Evolutionary conservation across 257 asterid species (phyloP), one percentile per base, ranked within the genome.

Genomic region (Primulina tabacum): DNA sequence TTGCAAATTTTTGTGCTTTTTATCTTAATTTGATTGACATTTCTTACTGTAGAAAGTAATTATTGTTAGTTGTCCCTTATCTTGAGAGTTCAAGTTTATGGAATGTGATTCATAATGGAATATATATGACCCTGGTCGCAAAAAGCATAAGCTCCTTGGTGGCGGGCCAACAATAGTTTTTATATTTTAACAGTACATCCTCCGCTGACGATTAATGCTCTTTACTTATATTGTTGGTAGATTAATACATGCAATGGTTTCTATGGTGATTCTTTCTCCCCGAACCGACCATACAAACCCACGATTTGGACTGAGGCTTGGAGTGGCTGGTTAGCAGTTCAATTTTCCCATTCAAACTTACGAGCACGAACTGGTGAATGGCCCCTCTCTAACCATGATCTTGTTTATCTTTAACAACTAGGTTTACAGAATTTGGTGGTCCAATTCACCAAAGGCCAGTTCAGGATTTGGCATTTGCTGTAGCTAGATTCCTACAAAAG

Each of bases 291-390:
- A 53, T 83, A 89, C 82, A 93, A 93, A 78, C 99, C 99, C 33
- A 75, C 89, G 5, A 89, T 93, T 24, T 93, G 99, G 99, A 93
- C 99, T 0, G 99, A 93, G 79, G 96, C 96, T 65, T 93, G 99
- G 99, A 93, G 84, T 71, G 95, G 99, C 63, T 93, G 97, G 97
- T 89, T 73, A 55, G 78, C 11, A 12, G 16, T 28, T 32, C 17
- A 37, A 0, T 11, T 8, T 28, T 69, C 67, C 32, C 40, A 40
- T 65, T 59, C 56, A 43, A 50, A 12, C 65, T 37, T 34, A 9
- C 28, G 67, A 60, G 40, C 7, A 1, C 50, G 47, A 76, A 62
- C 64, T 63, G 32, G 4, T 28, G 64, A 4, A 4, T 14, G 71
- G 69, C 12, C 60, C 32, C 12, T 62, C 55, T 68, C 65, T 76